Evolutionary conservation across 768 basidiomycete species (phyloP).

Genomic region (Pleurotus salmoneostramineus): DNA sequence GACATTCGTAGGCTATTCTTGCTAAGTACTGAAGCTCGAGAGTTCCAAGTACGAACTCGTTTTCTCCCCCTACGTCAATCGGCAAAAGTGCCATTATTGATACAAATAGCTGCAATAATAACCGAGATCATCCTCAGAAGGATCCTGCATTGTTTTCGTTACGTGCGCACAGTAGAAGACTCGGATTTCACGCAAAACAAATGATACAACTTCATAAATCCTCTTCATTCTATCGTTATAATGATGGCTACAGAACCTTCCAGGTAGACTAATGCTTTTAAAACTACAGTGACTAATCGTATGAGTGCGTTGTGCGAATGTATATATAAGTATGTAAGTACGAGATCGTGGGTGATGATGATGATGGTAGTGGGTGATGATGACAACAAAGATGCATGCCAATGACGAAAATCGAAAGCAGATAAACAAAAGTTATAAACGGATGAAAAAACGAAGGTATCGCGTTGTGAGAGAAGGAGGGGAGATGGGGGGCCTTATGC

Average conservation of each 20-base stretch:
- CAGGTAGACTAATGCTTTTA: slow-evolving; percentile 2
- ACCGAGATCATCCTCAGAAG: too few relatives aligned
- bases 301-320: not conserved
- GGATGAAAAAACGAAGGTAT: not conserved
- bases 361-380: not conserved
- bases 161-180: too few relatives aligned
- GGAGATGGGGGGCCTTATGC: not conserved
- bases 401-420: slow-evolving; percentile 6
- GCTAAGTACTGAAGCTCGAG: too few relatives aligned
- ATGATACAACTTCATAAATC: not conserved
- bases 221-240: slow-evolving; percentile 7
- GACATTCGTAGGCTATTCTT: too few relatives aligned
- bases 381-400: not conserved
- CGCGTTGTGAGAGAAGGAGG: not conserved
- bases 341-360: not conserved
- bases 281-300: slow-evolving; percentile 7
- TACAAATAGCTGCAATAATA: too few relatives aligned
- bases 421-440: not conserved
- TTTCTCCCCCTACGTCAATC: too few relatives aligned
- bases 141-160: too few relatives aligned
- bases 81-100: too few relatives aligned
- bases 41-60: too few relatives aligned
- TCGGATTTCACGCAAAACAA: too few relatives aligned
- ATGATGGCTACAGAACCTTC: not conserved
- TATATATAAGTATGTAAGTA: not conserved